Conservation (phyloP, 352 stramenopile genomes). For the Pythium plurisporium region DNA sequence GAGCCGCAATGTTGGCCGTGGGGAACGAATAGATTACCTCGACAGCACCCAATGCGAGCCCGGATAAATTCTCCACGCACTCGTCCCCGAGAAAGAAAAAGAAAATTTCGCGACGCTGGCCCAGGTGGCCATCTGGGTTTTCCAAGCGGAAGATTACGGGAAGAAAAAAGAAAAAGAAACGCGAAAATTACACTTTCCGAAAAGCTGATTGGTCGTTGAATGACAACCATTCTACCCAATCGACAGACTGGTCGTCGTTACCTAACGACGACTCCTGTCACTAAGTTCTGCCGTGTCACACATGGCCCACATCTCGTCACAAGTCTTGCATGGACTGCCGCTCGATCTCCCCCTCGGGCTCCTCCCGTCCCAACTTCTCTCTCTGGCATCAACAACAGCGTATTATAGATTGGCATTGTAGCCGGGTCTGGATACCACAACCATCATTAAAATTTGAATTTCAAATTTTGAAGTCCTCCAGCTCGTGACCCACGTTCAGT, state of each 20-base stretch:
- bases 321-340: neutral
- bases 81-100: slow-evolving; percentile 13
- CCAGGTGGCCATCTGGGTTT: neutral
- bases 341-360: too few species aligned
- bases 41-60: slow-evolving; percentile 2
- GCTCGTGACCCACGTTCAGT: too few species aligned
- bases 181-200: slow-evolving; percentile 10
- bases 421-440: neutral
- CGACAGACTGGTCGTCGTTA: slow-evolving; percentile 1
- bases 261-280: slow-evolving; percentile 13
- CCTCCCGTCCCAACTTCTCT: too few species aligned
- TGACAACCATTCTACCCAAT: slow-evolving; percentile 24
- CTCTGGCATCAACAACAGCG: too few species aligned
- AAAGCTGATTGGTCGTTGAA: slow-evolving; percentile 6
- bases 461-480: too few species aligned
- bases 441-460: neutral
- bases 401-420: neutral
- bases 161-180: slow-evolving; percentile 12
- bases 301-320: neutral
- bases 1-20: too few species aligned
- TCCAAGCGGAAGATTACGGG: neutral
- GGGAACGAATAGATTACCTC: neutral
- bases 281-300: slow-evolving; percentile 11
- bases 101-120: neutral
- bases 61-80: slow-evolving; percentile 2